Percentiles rank a stretch among this genome's conserved stretches.
phyloP scores from a whole-genome alignment of 176 grass and related monocot genomes.

The Oryza australiensis region DNA sequence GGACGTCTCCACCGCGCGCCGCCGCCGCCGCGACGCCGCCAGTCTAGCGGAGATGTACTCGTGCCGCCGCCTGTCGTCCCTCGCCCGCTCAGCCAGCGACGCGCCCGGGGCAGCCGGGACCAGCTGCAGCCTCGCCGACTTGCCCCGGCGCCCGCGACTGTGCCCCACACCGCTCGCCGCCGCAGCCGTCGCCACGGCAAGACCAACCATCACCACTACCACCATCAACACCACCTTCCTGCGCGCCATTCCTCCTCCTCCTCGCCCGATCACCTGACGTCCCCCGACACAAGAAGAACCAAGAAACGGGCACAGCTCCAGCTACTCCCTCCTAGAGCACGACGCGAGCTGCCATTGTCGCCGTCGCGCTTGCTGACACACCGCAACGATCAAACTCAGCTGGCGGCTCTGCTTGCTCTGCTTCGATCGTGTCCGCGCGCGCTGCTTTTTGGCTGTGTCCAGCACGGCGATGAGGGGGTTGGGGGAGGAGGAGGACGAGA shows the following conservation, averaged over 20 bases:
- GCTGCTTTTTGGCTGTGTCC: slow-evolving; percentile 38
- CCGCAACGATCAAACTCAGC: background rate
- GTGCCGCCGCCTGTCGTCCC: slow-evolving; percentile 35
- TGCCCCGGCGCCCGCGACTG: background rate
- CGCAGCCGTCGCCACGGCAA: background rate
- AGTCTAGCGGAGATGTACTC: slow-evolving; percentile 38
- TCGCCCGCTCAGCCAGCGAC: slow-evolving; percentile 29
- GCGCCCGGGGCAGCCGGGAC: slow-evolving; percentile 18
- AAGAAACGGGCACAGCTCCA: background rate
- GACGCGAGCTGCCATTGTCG: background rate
- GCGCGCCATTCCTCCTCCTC: slow-evolving; percentile 13
- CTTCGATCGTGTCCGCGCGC: background rate
- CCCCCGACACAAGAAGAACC: background rate
- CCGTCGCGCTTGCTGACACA: background rate
- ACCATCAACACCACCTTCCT: background rate
- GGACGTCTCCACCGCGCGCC: slow-evolving; percentile 13
- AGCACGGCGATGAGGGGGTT: slow-evolving; percentile 17
- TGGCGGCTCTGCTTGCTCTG: background rate
- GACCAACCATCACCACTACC: background rate
- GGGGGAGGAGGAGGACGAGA: background rate
- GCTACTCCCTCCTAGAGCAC: background rate
- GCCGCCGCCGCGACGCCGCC: background rate
- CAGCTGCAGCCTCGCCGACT: slow-evolving; percentile 10
- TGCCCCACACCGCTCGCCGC: background rate
- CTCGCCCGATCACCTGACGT: background rate